Base-by-base conservation (phyloP, 371 early-diverging fungal genomes). In the Dichotomocladium elegans region DNA sequence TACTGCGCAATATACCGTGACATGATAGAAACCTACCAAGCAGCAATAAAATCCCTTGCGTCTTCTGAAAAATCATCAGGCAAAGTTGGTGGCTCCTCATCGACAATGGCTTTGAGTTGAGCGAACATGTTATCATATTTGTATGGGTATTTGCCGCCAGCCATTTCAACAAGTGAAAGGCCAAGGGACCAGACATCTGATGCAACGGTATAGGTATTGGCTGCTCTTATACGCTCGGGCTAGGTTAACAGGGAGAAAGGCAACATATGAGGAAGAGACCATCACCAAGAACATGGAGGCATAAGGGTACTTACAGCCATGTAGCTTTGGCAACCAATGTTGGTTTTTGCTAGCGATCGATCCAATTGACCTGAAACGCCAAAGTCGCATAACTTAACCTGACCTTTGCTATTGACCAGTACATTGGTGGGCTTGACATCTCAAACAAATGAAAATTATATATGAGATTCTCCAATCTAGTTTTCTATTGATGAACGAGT, bases 401-500 rank as follows among this genome's bases (percentile, higher is more conserved):
- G 83, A 37, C 95, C 97, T 49, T 75, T 66, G 14, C 70, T 59
- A 72, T 94, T 95, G 43, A 90, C 85, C 40, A 97, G 75, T 4
- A 97, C 86, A 66, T 97, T 97, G 33, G 97, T 92, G 4, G 97
- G 96, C 63, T 96, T 96, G 60, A 96, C 89, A 78, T 96, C 95
- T 85, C 58, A 5, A 41, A 24, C 44, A 22, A 46, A 29, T 51
- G 19, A n/a, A 8, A 8, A 41, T 41, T 41, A 11, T 8, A 7
- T n/a, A 41, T 1, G 27, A 1, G 8, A 15, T 43, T 10, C 22
- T 25, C 14, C 41, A 15, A 41, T 41, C 21, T 17, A 8, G 21
- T 41, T 8, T 41, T 17, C 19, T 41, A 41, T 6, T 22, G 25
- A 17, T 17, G 19, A 17, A 41, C 6, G 19, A 12, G 29, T 11